A percentile compares a stretch with the other conserved stretches of the same genome.
Evolutionary conservation across 352 stramenopile species (phyloP).

Genomic region (Paralagenidium karlingii): DNA sequence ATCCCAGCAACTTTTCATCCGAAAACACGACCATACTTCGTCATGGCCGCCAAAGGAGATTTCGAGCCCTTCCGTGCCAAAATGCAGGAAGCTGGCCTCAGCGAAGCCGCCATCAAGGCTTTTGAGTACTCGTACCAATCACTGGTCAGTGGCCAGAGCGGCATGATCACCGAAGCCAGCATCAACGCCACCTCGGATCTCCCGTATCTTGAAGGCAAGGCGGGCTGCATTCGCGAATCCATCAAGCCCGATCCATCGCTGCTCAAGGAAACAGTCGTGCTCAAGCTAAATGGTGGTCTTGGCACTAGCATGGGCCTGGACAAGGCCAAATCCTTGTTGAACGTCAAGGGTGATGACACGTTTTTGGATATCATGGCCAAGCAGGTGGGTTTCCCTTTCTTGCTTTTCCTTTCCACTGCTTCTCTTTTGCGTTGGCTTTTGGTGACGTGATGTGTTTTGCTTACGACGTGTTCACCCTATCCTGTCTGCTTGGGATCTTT

Average conservation of each 20-base stretch:
- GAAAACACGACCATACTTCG: slow-evolving; percentile 2
- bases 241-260: slow-evolving; percentile 50
- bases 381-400: slow-evolving; percentile 13
- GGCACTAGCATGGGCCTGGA: slow-evolving; percentile 89
- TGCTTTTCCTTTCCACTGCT: neutral
- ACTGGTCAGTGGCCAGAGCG: slow-evolving; percentile 88
- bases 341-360: slow-evolving; percentile 92
- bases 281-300: slow-evolving; percentile 81
- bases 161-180: slow-evolving; percentile 93
- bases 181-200: slow-evolving; percentile 82
- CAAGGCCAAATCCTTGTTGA: slow-evolving; percentile 91
- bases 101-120: slow-evolving; percentile 91
- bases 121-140: slow-evolving; percentile 97
- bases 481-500: neutral
- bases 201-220: slow-evolving; percentile 70
- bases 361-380: slow-evolving; percentile 85
- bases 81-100: slow-evolving; percentile 93
- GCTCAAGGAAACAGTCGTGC: slow-evolving; percentile 77
- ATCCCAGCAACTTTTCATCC: too few relatives aligned
- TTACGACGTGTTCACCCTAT: too few relatives aligned
- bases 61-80: slow-evolving; percentile 87
- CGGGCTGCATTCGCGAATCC: slow-evolving; percentile 59
- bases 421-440: neutral
- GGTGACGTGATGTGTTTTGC: too few relatives aligned
- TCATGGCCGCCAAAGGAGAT: slow-evolving; percentile 16